Conservation (phyloP, 2,329 filamentous ascomycete species). For the Lachnellula arida region DNA sequence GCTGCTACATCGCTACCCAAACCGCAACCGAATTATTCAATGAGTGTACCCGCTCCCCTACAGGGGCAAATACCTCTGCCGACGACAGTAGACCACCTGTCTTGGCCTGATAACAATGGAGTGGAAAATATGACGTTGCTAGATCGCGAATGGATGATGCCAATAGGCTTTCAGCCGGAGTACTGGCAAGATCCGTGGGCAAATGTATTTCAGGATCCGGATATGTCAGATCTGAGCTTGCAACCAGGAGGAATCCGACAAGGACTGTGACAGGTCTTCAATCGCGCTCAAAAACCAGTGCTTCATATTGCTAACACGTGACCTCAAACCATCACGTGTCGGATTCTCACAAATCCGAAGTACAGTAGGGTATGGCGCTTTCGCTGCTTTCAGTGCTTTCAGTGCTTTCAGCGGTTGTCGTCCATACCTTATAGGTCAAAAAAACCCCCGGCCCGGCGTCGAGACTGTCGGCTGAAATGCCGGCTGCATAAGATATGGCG, state of each 20-base stretch:
- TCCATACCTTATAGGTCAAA: too few species aligned
- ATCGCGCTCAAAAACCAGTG: background rate
- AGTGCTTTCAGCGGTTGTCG: too few species aligned
- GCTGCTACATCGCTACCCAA: background rate
- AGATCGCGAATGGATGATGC: constrained; percentile 15
- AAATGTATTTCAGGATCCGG: constrained; percentile 11
- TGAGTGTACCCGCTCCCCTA: background rate
- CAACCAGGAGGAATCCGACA: background rate
- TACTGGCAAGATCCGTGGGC: constrained; percentile 14
- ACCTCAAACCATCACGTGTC: background rate
- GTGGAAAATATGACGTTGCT: constrained; percentile 2
- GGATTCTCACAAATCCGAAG: background rate
- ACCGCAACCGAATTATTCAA: background rate
- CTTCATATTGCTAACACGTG: background rate
- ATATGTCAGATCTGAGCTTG: constrained; percentile 1
- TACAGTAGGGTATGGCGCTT: too few species aligned
- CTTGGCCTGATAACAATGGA: background rate
- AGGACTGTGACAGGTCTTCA: background rate
- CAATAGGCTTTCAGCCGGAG: constrained; percentile 10
- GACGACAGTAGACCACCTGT: background rate
- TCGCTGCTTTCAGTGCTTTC: too few species aligned
- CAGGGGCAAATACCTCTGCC: background rate
- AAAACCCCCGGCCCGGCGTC: background rate
- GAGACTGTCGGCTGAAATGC: background rate
- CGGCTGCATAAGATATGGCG: background rate